phyloP scores from a whole-genome alignment of 2,329 filamentous ascomycete genomes.

The Fusarium tricinctum region DNA sequence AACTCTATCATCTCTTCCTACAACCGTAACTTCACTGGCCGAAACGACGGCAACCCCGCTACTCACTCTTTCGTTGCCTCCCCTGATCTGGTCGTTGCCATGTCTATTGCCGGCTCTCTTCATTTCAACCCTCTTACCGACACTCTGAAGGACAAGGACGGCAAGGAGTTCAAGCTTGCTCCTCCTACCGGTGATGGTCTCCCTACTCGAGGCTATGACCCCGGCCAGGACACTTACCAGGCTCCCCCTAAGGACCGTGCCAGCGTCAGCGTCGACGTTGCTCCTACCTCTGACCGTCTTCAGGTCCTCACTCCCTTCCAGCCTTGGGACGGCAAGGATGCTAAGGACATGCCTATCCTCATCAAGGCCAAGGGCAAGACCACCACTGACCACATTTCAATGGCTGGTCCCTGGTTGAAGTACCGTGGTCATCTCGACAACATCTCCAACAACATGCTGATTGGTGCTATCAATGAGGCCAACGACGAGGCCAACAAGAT shows the following conservation, averaged over 20 bases:
- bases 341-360: conserved; percentile 84
- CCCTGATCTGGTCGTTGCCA: conserved; percentile 88
- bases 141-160: conserved; percentile 92
- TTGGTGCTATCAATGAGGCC: conserved; percentile 94
- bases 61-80: conserved; percentile 95
- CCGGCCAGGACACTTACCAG: conserved; percentile 94
- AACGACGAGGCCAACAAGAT: conserved; percentile 99
- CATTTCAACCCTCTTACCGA: conserved; percentile 97
- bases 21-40: conserved; percentile 99
- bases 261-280: conserved; percentile 82
- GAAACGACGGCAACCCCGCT: conserved; percentile 95
- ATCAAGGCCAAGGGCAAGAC: conserved; percentile 99
- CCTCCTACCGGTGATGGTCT: conserved; percentile 85
- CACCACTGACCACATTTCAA: conserved; percentile 98
- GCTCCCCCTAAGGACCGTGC: conserved; percentile 86
- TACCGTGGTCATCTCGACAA: conserved; percentile 99
- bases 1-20: conserved; percentile 99
- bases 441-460: conserved; percentile 99
- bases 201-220: conserved; percentile 86
- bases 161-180: conserved; percentile 93
- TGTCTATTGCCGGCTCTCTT: conserved; percentile 85
- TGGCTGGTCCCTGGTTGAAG: conserved; percentile 96
- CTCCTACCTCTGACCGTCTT: conserved; percentile 91
- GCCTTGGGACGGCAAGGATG: conserved; percentile 94
- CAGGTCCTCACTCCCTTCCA: conserved; percentile 90